Evolutionary conservation across 148 eudicot species (phyloP).

Genomic region (Pouteria glomerata): DNA sequence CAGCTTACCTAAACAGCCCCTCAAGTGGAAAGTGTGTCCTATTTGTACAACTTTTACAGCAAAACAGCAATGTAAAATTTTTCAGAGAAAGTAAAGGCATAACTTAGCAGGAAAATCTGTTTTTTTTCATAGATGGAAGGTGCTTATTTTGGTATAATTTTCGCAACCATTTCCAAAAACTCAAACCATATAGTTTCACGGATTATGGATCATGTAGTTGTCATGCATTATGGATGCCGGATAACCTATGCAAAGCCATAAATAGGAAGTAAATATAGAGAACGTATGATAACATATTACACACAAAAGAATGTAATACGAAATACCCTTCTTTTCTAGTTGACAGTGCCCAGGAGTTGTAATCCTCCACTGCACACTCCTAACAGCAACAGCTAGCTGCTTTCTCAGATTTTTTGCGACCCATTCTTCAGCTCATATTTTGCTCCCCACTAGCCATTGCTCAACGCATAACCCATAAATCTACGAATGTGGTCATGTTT

Average conservation of each 20-base stretch:
- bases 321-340: constrained; percentile 36
- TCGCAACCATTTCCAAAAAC: neutral
- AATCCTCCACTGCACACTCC: constrained; percentile 56
- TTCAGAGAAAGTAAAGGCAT: neutral
- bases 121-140: neutral
- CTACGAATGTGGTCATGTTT: too few species aligned
- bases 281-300: neutral
- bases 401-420: constrained; percentile 27
- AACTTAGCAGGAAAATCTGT: neutral
- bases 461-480: constrained; percentile 16
- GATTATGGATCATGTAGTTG: too few species aligned
- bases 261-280: neutral
- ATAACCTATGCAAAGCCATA: constrained; percentile 2
- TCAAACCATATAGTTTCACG: neutral
- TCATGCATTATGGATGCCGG: neutral
- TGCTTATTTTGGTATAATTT: neutral
- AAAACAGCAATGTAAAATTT: neutral
- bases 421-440: constrained; percentile 33
- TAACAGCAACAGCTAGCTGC: constrained; percentile 48
- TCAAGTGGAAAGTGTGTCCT: neutral
- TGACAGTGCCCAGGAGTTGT: constrained; percentile 52
- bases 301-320: neutral
- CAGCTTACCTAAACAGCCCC: neutral
- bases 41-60: neutral
- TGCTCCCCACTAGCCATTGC: constrained; percentile 16